A percentile compares a stretch with the other conserved stretches of the same genome.
These are phyloP conservation scores for Beauveria australis DNA, from an alignment of 2,329 filamentous ascomycete species.

Conservation along the genomic window DNA sequence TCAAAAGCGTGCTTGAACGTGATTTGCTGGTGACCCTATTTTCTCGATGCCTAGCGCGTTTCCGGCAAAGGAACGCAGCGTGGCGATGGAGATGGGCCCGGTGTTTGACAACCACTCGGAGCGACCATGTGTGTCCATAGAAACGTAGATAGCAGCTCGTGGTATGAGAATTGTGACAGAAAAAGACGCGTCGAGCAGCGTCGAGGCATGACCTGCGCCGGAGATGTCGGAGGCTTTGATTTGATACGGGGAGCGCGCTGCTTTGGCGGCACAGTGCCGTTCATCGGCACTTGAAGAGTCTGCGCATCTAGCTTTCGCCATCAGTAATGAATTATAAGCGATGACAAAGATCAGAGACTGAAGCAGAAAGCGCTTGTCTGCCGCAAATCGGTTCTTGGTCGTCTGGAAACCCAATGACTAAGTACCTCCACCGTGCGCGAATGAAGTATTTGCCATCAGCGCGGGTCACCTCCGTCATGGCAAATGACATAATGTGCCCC, in stretches of 20 bases:
- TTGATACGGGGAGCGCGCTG: no score
- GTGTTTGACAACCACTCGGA: not conserved
- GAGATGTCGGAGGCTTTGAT: no score
- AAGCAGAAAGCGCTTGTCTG: no score
- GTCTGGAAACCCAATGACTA: not conserved
- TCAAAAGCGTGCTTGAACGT: not conserved
- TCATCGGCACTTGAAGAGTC: no score
- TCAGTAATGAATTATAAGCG: no score
- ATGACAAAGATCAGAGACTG: no score
- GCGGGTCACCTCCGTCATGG: not conserved
- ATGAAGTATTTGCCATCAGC: not conserved
- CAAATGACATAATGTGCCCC: slow-evolving; percentile 4
- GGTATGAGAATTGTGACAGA: not conserved
- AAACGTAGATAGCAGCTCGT: not conserved
- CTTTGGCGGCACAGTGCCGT: no score
- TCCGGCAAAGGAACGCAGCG: not conserved
- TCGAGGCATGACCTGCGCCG: no score
- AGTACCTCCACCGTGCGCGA: not conserved
- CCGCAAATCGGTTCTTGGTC: no score
- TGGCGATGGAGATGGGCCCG: not conserved
- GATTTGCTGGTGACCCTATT: not conserved
- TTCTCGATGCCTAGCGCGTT: not conserved
- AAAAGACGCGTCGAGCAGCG: not conserved
- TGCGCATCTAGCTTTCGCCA: no score
- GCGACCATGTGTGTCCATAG: not conserved